These are phyloP conservation scores for Tritrichomonas foetus DNA, from an alignment of 208 protist species.

Conservation along the genomic window DNA sequence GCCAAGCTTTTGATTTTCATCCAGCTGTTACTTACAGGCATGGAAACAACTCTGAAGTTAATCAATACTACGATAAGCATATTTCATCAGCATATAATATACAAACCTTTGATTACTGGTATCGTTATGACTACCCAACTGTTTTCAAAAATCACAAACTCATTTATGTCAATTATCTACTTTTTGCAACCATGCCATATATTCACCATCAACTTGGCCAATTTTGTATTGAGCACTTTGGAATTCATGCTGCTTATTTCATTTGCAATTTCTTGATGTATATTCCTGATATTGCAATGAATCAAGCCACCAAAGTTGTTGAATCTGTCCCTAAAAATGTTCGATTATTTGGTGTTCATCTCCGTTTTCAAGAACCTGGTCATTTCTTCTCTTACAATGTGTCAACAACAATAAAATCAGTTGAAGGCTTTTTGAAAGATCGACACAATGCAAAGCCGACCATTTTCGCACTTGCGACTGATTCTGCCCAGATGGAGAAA, in stretches of 20 bases:
- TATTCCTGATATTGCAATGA: not conserved
- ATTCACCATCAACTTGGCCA: not conserved
- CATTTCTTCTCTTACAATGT: not conserved
- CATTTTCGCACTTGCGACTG: not conserved
- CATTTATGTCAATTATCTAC: not conserved
- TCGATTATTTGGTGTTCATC: not conserved
- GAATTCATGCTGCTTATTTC: slow-evolving; percentile 31
- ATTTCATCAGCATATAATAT: not conserved
- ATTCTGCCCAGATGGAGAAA: not conserved
- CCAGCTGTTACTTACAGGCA: not conserved
- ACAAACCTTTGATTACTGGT: not conserved
- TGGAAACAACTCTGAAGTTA: not conserved
- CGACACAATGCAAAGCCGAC: not conserved
- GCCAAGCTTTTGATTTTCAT: not conserved
- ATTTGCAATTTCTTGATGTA: not conserved
- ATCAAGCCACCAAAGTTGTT: not conserved
- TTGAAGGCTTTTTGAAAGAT: not conserved
- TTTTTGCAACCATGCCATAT: not conserved
- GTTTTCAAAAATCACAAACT: not conserved
- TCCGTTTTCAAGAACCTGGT: not conserved
- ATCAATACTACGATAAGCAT: not conserved
- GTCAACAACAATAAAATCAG: not conserved
- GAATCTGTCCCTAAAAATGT: not conserved
- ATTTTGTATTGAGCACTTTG: not conserved
- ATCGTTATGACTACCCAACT: not conserved